Evolutionary conservation across 768 basidiomycete genomes (phyloP).

Genomic region (Coprinellus aureogranulatus): DNA sequence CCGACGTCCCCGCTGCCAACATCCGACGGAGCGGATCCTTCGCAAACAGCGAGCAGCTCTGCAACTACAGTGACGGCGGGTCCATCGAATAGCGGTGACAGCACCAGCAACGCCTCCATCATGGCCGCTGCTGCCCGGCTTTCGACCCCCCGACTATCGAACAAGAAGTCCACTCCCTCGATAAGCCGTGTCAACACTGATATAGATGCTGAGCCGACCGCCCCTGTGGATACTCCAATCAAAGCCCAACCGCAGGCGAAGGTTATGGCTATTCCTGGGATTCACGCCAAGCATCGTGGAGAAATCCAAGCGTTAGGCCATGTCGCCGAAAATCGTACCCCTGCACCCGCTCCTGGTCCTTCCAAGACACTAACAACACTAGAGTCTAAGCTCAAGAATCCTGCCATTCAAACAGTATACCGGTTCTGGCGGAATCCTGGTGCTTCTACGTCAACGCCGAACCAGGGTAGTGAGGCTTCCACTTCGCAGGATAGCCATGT

Average conservation of each 20-base stretch:
- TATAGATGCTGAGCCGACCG: slow-evolving; percentile 25
- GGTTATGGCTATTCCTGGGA: slow-evolving; percentile 85
- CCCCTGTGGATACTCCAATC: slow-evolving; percentile 45
- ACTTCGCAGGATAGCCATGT: not conserved
- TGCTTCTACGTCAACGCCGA: slow-evolving; percentile 2
- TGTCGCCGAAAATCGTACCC: slow-evolving; percentile 46
- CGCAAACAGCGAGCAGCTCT: slow-evolving; percentile 21
- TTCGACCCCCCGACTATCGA: slow-evolving; percentile 19
- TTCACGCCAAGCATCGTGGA: slow-evolving; percentile 80
- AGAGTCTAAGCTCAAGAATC: slow-evolving; percentile 45
- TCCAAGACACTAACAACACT: slow-evolving; percentile 8
- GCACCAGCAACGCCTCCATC: slow-evolving; percentile 15
- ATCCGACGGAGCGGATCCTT: not conserved
- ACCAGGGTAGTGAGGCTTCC: slow-evolving; percentile 15
- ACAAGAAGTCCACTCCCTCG: slow-evolving; percentile 32
- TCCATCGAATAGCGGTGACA: slow-evolving; percentile 9
- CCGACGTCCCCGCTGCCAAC: not conserved
- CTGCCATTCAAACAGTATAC: slow-evolving; percentile 67
- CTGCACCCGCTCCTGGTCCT: slow-evolving; percentile 18
- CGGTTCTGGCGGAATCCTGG: slow-evolving; percentile 68
- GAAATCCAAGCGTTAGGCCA: slow-evolving; percentile 86
- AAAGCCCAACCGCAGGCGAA: slow-evolving; percentile 76
- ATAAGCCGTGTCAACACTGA: slow-evolving; percentile 34
- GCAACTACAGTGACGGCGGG: slow-evolving; percentile 11
- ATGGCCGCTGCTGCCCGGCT: slow-evolving; percentile 18